These are phyloP conservation scores for Paraurostyla sp. DNA, from an alignment of 73 alveolate species.

Conservation along the genomic window DNA sequence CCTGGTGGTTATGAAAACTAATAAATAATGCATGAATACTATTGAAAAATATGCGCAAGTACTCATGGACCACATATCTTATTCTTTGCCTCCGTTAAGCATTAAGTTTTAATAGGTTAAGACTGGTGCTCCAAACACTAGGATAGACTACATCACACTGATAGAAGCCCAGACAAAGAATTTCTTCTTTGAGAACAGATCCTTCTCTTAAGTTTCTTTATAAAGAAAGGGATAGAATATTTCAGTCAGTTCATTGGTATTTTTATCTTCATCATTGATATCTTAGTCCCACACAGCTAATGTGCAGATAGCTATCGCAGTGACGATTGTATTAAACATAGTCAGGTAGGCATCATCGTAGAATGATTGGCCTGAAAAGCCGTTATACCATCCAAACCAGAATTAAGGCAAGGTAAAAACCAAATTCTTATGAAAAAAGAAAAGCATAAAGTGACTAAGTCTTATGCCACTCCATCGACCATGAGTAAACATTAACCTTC, in stretches of 20 bases:
- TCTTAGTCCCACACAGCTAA: slow-evolving; percentile 67
- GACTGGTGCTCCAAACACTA: slow-evolving; percentile 20
- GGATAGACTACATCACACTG: not conserved
- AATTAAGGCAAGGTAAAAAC: slow-evolving; percentile 84
- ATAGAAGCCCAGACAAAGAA: slow-evolving; percentile 36
- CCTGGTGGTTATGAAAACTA: not conserved
- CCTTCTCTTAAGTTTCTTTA: slow-evolving; percentile 22
- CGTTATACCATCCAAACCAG: slow-evolving; percentile 86
- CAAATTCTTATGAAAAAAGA: slow-evolving; percentile 88
- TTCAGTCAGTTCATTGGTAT: not conserved
- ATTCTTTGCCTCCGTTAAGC: not conserved
- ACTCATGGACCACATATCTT: slow-evolving; percentile 22
- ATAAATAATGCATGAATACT: slow-evolving; percentile 18
- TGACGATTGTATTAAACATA: slow-evolving; percentile 79
- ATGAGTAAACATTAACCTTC: slow-evolving; percentile 86
- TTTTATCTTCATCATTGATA: not conserved
- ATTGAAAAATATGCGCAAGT: slow-evolving; percentile 16
- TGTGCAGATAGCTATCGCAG: slow-evolving; percentile 67
- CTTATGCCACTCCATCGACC: slow-evolving; percentile 92
- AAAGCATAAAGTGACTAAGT: slow-evolving; percentile 83
- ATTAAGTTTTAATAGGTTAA: slow-evolving; percentile 10
- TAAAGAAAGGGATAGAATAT: slow-evolving; percentile 24
- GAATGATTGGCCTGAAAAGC: slow-evolving; percentile 86
- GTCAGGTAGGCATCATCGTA: slow-evolving; percentile 85
- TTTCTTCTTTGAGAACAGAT: slow-evolving; percentile 38